Evolutionary conservation across 163 green algal species (phyloP), one percentile per base, ranked within the genome.

Genomic region (Chlamydomonas reinhardtii): DNA sequence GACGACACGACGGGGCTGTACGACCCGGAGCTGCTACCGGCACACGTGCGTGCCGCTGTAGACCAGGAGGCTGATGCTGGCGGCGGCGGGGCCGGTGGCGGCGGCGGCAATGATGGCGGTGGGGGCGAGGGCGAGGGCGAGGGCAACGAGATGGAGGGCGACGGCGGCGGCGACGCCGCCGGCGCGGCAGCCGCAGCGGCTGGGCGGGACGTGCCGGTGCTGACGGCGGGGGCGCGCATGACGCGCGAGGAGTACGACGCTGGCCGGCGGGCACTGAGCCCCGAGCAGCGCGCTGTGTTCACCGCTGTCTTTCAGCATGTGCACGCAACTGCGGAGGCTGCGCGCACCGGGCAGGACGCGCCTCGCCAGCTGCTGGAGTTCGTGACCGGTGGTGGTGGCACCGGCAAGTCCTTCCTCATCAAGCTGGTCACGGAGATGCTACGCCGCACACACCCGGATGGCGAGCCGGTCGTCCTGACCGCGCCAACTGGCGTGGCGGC

Each of bases 391-490:
- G n/a, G n/a, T n/a, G n/a, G n/a, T n/a, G n/a, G n/a, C n/a, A n/a
- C n/a, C n/a, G n/a, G n/a, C n/a, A n/a, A n/a, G n/a, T 65, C 72
- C 35, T 76, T 62, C 70, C 37, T 76, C 22, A 61, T 76, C 37
- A n/a, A 24, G 17, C 37, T 76, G 16, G 5, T 76, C 31, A 76
- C 37, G 5, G 70, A 76, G 37, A 62, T 76, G 37, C 34, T 76
- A 4, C 35, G 37, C 31, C 70, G 70, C 70, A 34, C 24, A 9
- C 37, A 76, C 70, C 70, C 35, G 17, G 15, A 61, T 25, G 37
- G 31, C 31, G 20, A 59, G 37, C 70, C 70, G 11, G 70, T 76
- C 16, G 70, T 48, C 70, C 70, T 76, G 14, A 76, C 70, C 11
- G 70, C 70, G 70, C 70, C 70, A 20, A 76, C 70, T n/a, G n/a